Evolutionary conservation across 257 asterid genomes (phyloP), one percentile per base, ranked within the genome.

Genomic region (Hygrophila difformis): DNA sequence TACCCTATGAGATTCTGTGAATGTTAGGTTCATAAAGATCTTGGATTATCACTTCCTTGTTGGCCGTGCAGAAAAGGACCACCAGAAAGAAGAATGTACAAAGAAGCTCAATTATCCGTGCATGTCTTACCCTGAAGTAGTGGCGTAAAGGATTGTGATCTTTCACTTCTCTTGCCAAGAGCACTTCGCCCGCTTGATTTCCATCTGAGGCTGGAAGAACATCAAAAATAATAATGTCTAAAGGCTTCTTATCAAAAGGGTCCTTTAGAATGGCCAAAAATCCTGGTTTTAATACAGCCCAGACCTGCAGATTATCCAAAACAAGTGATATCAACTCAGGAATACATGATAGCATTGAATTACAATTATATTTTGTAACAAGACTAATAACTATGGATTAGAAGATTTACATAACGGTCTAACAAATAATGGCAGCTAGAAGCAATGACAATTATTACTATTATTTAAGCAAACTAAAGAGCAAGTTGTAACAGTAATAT

Each of bases 251-350:
- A 56, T 89, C 96, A 61, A 72, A 82, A 13, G 96, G 97, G 66
- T 81, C 85, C 66, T 75, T 89, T 43, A 89, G 93, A 50, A 89
- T 77, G 63, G 96, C 97, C 83, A 89, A 59, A 69, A 89, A 89
- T 63, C 97, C 96, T 60, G 97, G 96, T 62, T 89, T 89, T 24
- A 89, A 63, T 29, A 89, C 94, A 12, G 96, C 96, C 97, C 97
- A 89, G 46, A 89, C 97, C 97, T 89, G 76, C 44, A 81, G 33
- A 54, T 44, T 44, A 56, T 49, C 55, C 59, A 63, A 47, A 43
- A 20, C 12, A 39, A 38, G 12, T 23, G 29, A 13, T 29, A 34
- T 31, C 19, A 50, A 22, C 10, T 19, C 24, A 5, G 24, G 42
- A 57, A 20, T 31, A 44, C 43, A 31, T 19, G 53, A 47, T n/a